Conservation (phyloP, 305 asterid species). For the Ilex paraguariensis region DNA sequence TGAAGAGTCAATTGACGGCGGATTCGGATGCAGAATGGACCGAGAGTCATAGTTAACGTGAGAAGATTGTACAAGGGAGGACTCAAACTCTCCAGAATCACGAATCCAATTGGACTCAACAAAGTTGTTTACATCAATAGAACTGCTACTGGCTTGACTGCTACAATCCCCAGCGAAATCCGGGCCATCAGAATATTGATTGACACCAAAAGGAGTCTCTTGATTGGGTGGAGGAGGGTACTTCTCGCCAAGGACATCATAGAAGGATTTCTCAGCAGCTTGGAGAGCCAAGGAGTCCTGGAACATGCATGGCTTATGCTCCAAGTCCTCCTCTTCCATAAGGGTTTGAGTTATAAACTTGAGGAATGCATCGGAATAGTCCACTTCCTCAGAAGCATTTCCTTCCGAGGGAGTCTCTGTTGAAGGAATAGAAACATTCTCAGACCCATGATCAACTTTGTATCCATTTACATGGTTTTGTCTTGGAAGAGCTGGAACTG, state of each 20-base stretch:
- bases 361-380: conserved; percentile 30
- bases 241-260: too few relatives aligned
- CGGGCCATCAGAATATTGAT: too few relatives aligned
- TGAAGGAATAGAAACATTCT: conserved; percentile 3
- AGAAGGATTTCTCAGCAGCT: too few relatives aligned
- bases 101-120: conserved; percentile 12
- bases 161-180: not conserved
- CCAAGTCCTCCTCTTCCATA: too few relatives aligned
- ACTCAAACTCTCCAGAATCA: conserved; percentile 4
- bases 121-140: conserved; percentile 14
- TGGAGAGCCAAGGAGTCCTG: too few relatives aligned
- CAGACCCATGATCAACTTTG: conserved; percentile 2
- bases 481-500: conserved; percentile 14
- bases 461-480: conserved; percentile 15
- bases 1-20: conserved; percentile 14
- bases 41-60: not conserved
- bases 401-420: conserved; percentile 30
- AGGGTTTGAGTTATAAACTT: too few relatives aligned
- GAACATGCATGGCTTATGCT: too few relatives aligned
- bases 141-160: conserved; percentile 9
- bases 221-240: too few relatives aligned
- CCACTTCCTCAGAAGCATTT: conserved; percentile 22
- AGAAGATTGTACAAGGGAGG: conserved; percentile 1
- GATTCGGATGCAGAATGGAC: conserved; percentile 4
- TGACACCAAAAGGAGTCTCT: too few relatives aligned